Conservation (phyloP, 2,329 filamentous ascomycete species). For the Graphilbum ipis-grandicollis region DNA sequence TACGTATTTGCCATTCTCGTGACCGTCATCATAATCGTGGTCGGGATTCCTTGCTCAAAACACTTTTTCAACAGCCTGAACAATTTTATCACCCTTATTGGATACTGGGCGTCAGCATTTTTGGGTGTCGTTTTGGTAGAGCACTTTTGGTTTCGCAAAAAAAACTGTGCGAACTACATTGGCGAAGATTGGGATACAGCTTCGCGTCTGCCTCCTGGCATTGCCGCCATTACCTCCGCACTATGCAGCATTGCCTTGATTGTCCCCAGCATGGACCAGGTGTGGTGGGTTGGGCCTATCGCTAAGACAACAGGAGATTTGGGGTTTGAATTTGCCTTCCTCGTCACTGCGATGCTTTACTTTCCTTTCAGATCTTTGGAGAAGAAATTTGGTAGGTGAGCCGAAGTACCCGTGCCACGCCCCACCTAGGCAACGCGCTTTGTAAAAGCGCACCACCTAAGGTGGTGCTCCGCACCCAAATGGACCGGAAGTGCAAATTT, state of each 20-base stretch:
- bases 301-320: constrained; percentile 24
- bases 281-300: constrained; percentile 25
- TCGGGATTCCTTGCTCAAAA: constrained; percentile 21
- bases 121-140: constrained; percentile 19
- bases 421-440: no score
- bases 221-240: constrained; percentile 11
- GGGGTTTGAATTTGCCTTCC: constrained; percentile 26
- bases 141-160: constrained; percentile 12
- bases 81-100: constrained; percentile 26
- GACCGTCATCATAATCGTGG: constrained; percentile 21
- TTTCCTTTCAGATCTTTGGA: constrained; percentile 21
- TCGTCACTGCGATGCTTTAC: constrained; percentile 22
- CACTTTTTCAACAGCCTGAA: constrained; percentile 23
- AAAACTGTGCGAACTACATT: constrained; percentile 9
- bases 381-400: constrained; percentile 6
- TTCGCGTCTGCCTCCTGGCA: constrained; percentile 11
- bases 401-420: no score
- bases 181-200: constrained; percentile 12
- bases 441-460: no score
- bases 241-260: constrained; percentile 13
- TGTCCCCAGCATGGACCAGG: constrained; percentile 23
- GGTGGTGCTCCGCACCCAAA: no score
- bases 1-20: constrained; percentile 22
- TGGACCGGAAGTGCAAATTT: no score
- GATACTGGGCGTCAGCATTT: constrained; percentile 27